A percentile compares a stretch with the other conserved stretches of the same genome.
Conservation (phyloP, 768 basidiomycete genomes). For the Leccinum sublutescens region DNA sequence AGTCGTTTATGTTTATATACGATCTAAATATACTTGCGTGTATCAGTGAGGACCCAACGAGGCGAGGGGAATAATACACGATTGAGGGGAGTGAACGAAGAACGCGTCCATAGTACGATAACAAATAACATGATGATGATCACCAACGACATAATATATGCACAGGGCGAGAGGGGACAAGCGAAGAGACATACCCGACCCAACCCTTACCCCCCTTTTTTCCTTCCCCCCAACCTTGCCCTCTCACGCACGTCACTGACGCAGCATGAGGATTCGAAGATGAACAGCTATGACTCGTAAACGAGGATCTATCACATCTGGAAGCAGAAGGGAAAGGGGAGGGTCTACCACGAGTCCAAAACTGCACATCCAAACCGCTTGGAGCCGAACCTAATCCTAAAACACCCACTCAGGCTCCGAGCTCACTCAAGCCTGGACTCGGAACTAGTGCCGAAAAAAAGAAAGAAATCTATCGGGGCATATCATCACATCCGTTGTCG, state of each 20-base stretch:
- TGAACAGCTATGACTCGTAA: conserved; percentile 17
- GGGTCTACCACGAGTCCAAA: conserved; percentile 9
- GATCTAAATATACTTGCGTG: conserved; percentile 13
- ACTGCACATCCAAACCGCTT: conserved; percentile 12
- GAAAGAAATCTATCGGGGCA: conserved; percentile 38
- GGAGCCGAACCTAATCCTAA: conserved; percentile 10
- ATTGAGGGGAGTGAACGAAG: background rate
- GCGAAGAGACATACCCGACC: background rate
- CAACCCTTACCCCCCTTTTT: background rate
- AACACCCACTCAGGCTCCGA: conserved; percentile 18
- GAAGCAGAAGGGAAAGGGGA: background rate
- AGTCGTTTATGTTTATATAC: conserved; percentile 14
- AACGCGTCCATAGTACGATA: conserved; percentile 3
- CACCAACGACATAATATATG: conserved; percentile 1
- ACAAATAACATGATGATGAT: conserved; percentile 4
- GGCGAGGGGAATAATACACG: conserved; percentile 4
- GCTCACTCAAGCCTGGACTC: background rate
- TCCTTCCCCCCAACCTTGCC: background rate
- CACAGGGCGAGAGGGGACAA: conserved; percentile 2
- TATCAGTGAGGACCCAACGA: background rate
- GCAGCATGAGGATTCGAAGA: conserved; percentile 10
- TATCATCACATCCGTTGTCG: conserved; percentile 78
- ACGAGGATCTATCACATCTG: conserved; percentile 15
- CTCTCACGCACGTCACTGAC: background rate
- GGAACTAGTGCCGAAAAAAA: background rate